Conservation (phyloP, 1,139 yeast genomes). For the Kodamaea derodonti region DNA sequence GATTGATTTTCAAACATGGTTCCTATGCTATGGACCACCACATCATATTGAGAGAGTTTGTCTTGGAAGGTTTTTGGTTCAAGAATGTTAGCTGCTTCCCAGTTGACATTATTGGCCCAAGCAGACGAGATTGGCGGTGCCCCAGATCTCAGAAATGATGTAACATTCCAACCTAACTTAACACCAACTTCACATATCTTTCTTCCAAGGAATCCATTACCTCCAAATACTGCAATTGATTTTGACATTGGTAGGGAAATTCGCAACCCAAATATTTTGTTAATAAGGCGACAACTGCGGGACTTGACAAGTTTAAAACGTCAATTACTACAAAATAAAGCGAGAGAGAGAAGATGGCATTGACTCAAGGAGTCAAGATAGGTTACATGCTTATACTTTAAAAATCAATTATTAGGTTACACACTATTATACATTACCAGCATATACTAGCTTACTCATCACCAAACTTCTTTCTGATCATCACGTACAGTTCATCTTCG, state of each 20-base stretch:
- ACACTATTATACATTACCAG: no score
- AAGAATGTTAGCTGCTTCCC: constrained; percentile 69
- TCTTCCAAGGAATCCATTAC: constrained; percentile 76
- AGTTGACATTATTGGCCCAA: constrained; percentile 60
- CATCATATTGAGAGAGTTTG: constrained; percentile 46
- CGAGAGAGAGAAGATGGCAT: no score
- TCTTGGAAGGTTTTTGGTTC: constrained; percentile 53
- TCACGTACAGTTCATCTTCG: constrained; percentile 43
- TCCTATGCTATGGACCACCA: constrained; percentile 85
- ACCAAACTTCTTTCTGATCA: constrained; percentile 39
- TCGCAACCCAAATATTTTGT: no score
- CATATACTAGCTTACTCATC: constrained; percentile 5
- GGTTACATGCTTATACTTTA: no score
- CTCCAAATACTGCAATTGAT: constrained; percentile 72
- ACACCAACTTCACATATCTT: constrained; percentile 71
- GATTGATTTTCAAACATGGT: constrained; percentile 61
- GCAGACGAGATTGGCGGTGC: constrained; percentile 41
- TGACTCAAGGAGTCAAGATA: no score
- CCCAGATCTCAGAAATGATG: constrained; percentile 62
- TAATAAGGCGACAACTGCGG: no score
- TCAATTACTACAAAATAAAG: no score
- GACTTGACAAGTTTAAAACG: no score
- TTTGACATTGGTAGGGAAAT: constrained; percentile 16
- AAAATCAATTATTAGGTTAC: no score
- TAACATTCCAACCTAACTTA: constrained; percentile 57